These are phyloP conservation scores for Plasmodium inui DNA, from an alignment of 169 alveolate genomes.

Conservation along the genomic window DNA sequence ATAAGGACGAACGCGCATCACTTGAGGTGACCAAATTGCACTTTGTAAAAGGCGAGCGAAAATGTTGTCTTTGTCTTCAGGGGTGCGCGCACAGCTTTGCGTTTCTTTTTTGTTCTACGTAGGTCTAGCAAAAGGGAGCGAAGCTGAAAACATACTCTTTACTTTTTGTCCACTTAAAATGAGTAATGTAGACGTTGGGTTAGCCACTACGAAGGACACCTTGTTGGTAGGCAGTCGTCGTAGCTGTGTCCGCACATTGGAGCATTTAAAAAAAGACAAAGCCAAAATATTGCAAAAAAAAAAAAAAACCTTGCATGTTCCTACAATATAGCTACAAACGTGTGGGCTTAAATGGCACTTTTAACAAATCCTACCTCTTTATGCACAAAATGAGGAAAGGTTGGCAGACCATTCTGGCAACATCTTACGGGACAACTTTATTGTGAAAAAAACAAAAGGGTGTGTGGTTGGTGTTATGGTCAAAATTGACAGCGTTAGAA, in stretches of 20 bases:
- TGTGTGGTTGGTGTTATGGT: slow-evolving; percentile 11
- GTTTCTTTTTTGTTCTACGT: slow-evolving; percentile 5
- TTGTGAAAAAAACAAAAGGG: slow-evolving; percentile 4
- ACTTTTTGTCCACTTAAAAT: slow-evolving; percentile 1
- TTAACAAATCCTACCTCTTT: slow-evolving; percentile 22
- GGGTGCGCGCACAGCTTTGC: neutral
- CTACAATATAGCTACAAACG: slow-evolving; percentile 41
- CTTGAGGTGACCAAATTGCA: neutral
- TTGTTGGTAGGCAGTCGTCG: neutral
- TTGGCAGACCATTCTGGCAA: slow-evolving; percentile 1
- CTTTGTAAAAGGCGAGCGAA: neutral
- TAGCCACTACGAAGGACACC: neutral
- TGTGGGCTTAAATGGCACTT: slow-evolving; percentile 11
- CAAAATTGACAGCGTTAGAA: slow-evolving; percentile 7
- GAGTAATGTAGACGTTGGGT: neutral
- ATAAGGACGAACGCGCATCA: neutral
- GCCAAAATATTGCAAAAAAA: slow-evolving; percentile 16
- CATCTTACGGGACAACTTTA: neutral
- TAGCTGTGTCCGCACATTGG: slow-evolving; percentile 35
- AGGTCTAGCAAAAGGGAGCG: neutral
- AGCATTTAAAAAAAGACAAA: slow-evolving; percentile 39
- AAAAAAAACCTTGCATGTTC: slow-evolving; percentile 39
- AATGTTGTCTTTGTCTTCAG: neutral
- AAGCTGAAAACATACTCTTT: neutral
- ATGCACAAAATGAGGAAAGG: slow-evolving; percentile 10